These are phyloP conservation scores for Mortierella sp. DNA, from an alignment of 371 early-diverging fungal genomes.

Conservation along the genomic window DNA sequence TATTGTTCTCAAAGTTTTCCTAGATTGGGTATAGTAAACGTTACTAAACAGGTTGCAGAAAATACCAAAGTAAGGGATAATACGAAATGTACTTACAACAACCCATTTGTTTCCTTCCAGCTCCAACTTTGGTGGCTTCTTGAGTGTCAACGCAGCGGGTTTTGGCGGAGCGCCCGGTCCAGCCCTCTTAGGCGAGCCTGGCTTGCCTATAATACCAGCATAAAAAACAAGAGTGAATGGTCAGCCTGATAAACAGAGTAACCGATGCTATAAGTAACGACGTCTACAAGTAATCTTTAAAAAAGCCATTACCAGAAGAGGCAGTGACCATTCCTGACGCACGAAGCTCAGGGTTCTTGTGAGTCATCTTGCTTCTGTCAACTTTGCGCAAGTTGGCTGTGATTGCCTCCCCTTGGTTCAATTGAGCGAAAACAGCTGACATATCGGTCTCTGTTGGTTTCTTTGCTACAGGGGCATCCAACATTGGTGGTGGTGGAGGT, in stretches of 20 bases:
- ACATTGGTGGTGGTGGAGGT: constrained; percentile 69
- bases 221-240: neutral
- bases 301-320: constrained; percentile 29
- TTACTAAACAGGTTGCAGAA: neutral
- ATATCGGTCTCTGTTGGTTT: constrained; percentile 56
- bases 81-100: constrained; percentile 61
- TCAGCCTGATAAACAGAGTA: neutral
- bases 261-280: neutral
- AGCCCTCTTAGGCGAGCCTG: constrained; percentile 63
- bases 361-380: constrained; percentile 95
- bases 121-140: constrained; percentile 84
- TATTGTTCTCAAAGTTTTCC: constrained; percentile 87
- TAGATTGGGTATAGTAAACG: constrained; percentile 8
- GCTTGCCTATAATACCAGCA: constrained; percentile 24
- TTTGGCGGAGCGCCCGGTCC: constrained; percentile 75
- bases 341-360: constrained; percentile 94
- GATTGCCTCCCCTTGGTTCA: constrained; percentile 86
- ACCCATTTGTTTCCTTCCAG: constrained; percentile 96
- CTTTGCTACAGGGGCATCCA: constrained; percentile 49
- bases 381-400: constrained; percentile 93
- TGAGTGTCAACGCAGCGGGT: constrained; percentile 72
- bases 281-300: neutral
- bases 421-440: constrained; percentile 85
- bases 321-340: constrained; percentile 68
- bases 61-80: neutral